phyloP scores from a whole-genome alignment of 176 grass and related monocot genomes.

The Avena sativa region DNA sequence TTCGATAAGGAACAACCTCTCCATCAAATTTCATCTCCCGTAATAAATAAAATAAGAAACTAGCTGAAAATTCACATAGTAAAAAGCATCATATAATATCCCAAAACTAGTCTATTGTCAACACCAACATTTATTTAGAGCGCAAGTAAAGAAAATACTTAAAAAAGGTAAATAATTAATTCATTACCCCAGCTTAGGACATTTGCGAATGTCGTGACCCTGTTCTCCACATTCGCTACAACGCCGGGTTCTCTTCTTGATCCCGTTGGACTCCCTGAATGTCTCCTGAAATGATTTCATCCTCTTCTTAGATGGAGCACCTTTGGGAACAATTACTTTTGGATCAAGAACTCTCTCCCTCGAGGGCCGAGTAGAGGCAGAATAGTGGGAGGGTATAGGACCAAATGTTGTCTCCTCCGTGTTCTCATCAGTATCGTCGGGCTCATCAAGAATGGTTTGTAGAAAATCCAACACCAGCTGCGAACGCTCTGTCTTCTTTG shows the following conservation, averaged over 20 bases:
- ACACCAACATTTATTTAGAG: too few relatives aligned
- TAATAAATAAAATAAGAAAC: too few relatives aligned
- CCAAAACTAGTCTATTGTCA: too few relatives aligned
- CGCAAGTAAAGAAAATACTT: too few relatives aligned
- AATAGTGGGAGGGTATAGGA: not conserved
- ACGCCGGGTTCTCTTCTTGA: not conserved
- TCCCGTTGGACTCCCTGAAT: not conserved
- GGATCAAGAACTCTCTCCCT: not conserved
- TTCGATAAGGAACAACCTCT: too few relatives aligned
- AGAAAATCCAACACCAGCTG: not conserved
- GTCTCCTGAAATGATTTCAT: too few relatives aligned
- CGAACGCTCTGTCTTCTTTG: not conserved
- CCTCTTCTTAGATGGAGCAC: not conserved
- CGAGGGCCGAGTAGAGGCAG: not conserved
- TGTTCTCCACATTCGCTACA: not conserved
- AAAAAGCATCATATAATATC: too few relatives aligned
- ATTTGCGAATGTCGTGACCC: not conserved
- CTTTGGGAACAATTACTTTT: not conserved
- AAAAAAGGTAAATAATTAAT: too few relatives aligned
- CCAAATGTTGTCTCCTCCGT: not conserved
- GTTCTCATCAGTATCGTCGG: not conserved
- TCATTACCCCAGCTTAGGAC: not conserved
- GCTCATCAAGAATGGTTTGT: not conserved
- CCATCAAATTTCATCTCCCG: too few relatives aligned
- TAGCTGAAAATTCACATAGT: too few relatives aligned